Evolutionary conservation across 2,329 filamentous ascomycete genomes (phyloP).

Genomic region (Zelopaecilomyces penicillatus): DNA sequence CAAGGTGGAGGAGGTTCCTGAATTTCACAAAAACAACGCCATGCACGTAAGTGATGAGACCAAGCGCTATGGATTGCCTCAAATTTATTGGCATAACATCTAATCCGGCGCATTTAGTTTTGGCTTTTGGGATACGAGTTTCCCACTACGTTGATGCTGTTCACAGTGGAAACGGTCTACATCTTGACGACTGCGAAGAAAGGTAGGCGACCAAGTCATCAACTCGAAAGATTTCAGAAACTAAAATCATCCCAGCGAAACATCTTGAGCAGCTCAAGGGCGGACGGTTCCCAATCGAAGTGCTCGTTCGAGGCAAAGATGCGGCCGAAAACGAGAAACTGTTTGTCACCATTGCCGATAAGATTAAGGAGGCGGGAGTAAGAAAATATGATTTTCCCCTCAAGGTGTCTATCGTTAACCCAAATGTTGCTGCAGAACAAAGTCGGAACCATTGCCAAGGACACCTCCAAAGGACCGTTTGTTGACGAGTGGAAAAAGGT

Average conservation of each 20-base stretch:
- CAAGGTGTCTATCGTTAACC: slow-evolving; percentile 4
- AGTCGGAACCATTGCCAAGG: slow-evolving; percentile 78
- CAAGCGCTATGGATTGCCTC: not conserved
- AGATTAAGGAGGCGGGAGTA: slow-evolving; percentile 81
- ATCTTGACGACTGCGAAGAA: slow-evolving; percentile 96
- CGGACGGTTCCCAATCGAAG: slow-evolving; percentile 85
- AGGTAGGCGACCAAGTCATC: slow-evolving; percentile 49
- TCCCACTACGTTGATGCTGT: slow-evolving; percentile 86
- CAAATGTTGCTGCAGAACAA: slow-evolving; percentile 56
- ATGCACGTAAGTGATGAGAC: slow-evolving; percentile 62
- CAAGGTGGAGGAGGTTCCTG: slow-evolving; percentile 81
- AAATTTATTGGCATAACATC: not conserved
- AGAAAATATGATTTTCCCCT: slow-evolving; percentile 27
- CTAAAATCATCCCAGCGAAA: slow-evolving; percentile 53
- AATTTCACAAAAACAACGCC: slow-evolving; percentile 92
- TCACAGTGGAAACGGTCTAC: slow-evolving; percentile 81
- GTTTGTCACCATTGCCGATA: slow-evolving; percentile 73
- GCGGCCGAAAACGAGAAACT: slow-evolving; percentile 84
- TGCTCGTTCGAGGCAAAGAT: slow-evolving; percentile 87
- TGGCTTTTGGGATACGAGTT: slow-evolving; percentile 99
- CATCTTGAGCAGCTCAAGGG: slow-evolving; percentile 88
- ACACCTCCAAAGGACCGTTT: slow-evolving; percentile 75
- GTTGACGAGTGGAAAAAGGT: slow-evolving; percentile 92
- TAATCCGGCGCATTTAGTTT: slow-evolving; percentile 50
- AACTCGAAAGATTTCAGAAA: not conserved